These are phyloP conservation scores for Hibiscus tridactylites DNA, from an alignment of 345 rosid genomes.

Conservation along the genomic window DNA sequence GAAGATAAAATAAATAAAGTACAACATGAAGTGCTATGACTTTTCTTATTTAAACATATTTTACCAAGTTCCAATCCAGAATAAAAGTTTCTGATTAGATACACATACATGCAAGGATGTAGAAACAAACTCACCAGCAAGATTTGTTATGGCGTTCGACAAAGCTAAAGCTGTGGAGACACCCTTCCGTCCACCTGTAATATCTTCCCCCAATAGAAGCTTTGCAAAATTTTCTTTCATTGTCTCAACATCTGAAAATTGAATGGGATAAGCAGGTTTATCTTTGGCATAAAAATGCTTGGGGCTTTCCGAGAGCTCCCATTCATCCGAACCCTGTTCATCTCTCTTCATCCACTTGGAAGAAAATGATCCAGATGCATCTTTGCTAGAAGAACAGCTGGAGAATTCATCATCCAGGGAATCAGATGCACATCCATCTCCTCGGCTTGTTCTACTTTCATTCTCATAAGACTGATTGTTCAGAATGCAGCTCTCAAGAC, in stretches of 20 bases:
- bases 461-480: conserved; percentile 74
- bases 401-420: conserved; percentile 75
- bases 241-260: conserved; percentile 54
- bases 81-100: neutral
- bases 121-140: conserved; percentile 49
- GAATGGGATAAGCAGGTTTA: conserved; percentile 35
- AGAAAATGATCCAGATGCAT: conserved; percentile 72
- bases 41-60: neutral
- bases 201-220: conserved; percentile 78
- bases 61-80: neutral
- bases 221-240: conserved; percentile 84
- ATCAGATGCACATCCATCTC: conserved; percentile 66
- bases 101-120: conserved; percentile 1
- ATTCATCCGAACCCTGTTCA: conserved; percentile 43
- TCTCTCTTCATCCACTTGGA: conserved; percentile 77
- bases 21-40: neutral
- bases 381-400: conserved; percentile 95
- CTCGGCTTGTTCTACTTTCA: conserved; percentile 78
- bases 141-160: conserved; percentile 80
- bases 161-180: conserved; percentile 65
- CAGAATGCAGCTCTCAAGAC: conserved; percentile 75
- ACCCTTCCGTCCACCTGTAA: conserved; percentile 72
- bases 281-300: conserved; percentile 44
- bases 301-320: conserved; percentile 54
- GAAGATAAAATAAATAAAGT: neutral